Base-by-base conservation (phyloP, 2,329 filamentous ascomycete species). In the Paraphaeosphaeria sporulosa region DNA sequence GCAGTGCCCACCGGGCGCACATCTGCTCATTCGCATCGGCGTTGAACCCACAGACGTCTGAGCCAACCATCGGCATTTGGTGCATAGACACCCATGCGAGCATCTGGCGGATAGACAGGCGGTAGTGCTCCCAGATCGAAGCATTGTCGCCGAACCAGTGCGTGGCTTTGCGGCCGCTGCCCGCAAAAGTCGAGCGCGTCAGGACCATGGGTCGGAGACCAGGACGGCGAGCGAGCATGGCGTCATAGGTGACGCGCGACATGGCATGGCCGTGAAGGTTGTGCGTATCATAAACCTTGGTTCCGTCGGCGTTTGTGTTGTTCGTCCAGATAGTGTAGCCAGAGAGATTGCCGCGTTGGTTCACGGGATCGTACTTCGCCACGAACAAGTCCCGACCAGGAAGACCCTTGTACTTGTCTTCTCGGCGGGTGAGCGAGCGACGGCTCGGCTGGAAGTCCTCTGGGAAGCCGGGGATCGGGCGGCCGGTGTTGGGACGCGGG, bases 261-360 rank as follows among this genome's bases (percentile, higher is more conserved):
- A 93, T 94, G 87, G 92, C 83, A 69, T 86, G 85, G 1, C 91
- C 91, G 73, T 91, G 93, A 1, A 93, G 76, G 67, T 93, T 93
- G 74, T 94, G 91, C 0, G 88, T 90, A 66, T 94, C 91, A 71
- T 91, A 92, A 75, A 91, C 87, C 21, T 83, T 81, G 40, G 88
- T 79, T 1, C 90, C 90, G 59, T 90, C 88, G 44, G 87, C 83
- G 73, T 92, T 90, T 9, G 89, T 83, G 9, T 92, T 78, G 70
- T 92, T 85, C 0, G 89, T 90, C 64, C 87, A 83, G 55, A 92
- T 85, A 0, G 90, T 83, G 50, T 70, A 70, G 58, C 80, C 77
- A 6, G 75, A 78, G 1, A 84, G 59, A 21, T 72, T 66, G 19
- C 81, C 81, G 1, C 85, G 85, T 47, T 83, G 85, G 73, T 91